Base-by-base conservation (phyloP, 2,329 filamentous ascomycete species). In the Alternaria ethzedia region DNA sequence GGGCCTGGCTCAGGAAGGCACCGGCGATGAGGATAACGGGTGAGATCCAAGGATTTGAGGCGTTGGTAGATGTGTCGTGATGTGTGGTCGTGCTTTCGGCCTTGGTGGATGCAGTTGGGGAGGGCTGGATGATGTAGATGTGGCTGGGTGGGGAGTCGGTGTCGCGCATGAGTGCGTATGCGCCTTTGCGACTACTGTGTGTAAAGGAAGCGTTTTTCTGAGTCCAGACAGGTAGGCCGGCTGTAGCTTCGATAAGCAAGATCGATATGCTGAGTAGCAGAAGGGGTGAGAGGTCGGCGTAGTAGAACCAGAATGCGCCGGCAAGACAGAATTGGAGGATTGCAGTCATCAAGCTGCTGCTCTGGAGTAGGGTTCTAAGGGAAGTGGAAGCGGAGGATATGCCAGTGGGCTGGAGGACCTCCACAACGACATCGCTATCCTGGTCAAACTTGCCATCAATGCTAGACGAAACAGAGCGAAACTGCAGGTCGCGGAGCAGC, bases 181-280 rank as follows among this genome's bases (percentile, higher is more conserved):
- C 28, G 6, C 49, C 12, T 1, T 20, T 9, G 6, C 1, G 5
- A 15, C 5, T 2, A 15, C 6, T 5, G 0, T 2, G 15, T 2
- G 17, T 20, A 20, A 6, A 13, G 7, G 26, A 30, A 15, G 8
- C 6, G 47, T 15, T 13, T 5, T 32, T 51, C 20, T 36, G 49
- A 9, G 17, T 23, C 49, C 12, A 23, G 5, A n/a, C 15, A 7
- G 49, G 49, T 15, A 51, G 49, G 17, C 21, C 12, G 12, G 49
- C 49, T 0, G 30, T 41, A 5, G 30, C 49, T 41, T 41, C 49
- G 4, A 52, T 4, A 6, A 52, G 49, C 20, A 52, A 3, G 20
- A 52, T 52, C 2, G 49, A 52, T 21, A 32, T 52, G 49, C 49
- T 52, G 30, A 52, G 49, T 0, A 52, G 30, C 0, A 36, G 20